Evolutionary conservation across 306 rosid species (phyloP).

Genomic region (Comarum palustre): DNA sequence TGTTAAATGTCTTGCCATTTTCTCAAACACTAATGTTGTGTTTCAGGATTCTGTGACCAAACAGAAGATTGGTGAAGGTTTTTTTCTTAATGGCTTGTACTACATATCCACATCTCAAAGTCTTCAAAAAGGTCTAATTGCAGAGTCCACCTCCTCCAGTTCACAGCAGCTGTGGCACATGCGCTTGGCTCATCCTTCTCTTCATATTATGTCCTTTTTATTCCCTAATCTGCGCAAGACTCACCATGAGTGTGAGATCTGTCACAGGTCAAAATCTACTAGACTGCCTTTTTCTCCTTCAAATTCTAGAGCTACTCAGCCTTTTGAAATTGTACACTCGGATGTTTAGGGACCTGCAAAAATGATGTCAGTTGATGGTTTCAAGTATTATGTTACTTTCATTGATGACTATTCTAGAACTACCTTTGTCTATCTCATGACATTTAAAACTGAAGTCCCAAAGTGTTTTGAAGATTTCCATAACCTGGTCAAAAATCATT

Average conservation of each 20-base stretch:
- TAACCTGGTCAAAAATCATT: background rate
- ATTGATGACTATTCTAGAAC: background rate
- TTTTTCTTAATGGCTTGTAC: background rate
- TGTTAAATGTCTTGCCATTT: background rate
- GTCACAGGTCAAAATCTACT: background rate
- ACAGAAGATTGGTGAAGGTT: slow-evolving; percentile 3
- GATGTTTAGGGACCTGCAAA: background rate
- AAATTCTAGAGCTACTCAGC: background rate
- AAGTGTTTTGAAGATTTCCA: background rate
- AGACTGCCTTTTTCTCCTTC: background rate
- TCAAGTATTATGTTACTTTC: background rate
- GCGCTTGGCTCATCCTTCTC: background rate
- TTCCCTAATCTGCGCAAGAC: background rate
- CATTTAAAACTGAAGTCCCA: no score
- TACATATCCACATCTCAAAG: background rate
- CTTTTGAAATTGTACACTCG: background rate
- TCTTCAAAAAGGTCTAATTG: no score
- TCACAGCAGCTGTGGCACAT: background rate
- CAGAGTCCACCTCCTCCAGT: background rate
- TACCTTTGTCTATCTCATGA: background rate
- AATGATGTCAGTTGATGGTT: background rate
- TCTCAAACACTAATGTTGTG: background rate
- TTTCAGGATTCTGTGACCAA: background rate
- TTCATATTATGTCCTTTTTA: background rate
- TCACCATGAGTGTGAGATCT: no score